Conservation (phyloP, 2,329 filamentous ascomycete species). For the Taxawa tesnikishii region DNA sequence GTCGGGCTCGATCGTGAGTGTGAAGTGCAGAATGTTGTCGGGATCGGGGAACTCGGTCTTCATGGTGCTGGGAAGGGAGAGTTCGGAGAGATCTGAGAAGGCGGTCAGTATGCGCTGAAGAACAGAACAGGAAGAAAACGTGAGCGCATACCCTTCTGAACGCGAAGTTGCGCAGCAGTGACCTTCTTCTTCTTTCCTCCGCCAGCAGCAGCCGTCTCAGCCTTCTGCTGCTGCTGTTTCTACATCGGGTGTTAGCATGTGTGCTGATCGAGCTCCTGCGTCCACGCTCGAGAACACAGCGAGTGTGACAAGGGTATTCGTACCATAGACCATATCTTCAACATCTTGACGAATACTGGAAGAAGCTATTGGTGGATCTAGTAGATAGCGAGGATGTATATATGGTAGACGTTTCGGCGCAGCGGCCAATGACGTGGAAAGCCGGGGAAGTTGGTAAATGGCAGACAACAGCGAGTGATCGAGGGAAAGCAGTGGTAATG, state of each 20-base stretch:
- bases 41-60: slow-evolving; percentile 68
- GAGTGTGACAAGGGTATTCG: slow-evolving; percentile 14
- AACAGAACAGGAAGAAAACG: not conserved
- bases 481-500: too few relatives aligned
- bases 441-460: too few relatives aligned
- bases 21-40: slow-evolving; percentile 78
- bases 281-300: slow-evolving; percentile 1
- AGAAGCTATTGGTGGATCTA: too few relatives aligned
- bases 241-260: slow-evolving; percentile 13
- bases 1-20: slow-evolving; percentile 70
- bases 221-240: slow-evolving; percentile 73
- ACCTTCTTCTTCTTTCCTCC: slow-evolving; percentile 96
- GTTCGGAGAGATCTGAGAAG: slow-evolving; percentile 62
- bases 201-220: slow-evolving; percentile 70
- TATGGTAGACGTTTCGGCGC: too few relatives aligned
- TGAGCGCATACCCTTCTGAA: slow-evolving; percentile 80
- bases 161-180: slow-evolving; percentile 84
- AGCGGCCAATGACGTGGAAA: too few relatives aligned
- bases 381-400: too few relatives aligned
- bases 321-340: slow-evolving; percentile 99
- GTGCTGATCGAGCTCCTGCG: not conserved
- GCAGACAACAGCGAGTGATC: too few relatives aligned
- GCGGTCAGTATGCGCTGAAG: not conserved
- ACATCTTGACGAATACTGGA: slow-evolving; percentile 74
- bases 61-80: slow-evolving; percentile 70